Percentiles rank a stretch among this genome's conserved stretches.
phyloP scores from a whole-genome alignment of 1,284 basidiomycete genomes.

The Hypsizygus ulmarius region DNA sequence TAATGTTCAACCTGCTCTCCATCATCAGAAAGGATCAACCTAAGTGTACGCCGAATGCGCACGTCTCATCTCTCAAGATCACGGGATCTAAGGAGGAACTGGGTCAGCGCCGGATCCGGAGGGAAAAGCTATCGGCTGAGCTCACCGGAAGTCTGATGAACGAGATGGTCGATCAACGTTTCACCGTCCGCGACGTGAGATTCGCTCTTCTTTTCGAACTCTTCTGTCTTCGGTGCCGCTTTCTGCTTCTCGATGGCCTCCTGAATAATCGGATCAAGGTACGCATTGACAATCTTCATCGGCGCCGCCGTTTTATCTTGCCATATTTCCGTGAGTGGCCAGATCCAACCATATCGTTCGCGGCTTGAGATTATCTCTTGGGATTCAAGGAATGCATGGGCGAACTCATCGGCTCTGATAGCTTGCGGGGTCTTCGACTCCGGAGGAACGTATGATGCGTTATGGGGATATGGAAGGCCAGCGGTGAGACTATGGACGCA shows the following conservation, averaged over 20 bases:
- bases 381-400: slow-evolving; percentile 33
- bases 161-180: slow-evolving; percentile 50
- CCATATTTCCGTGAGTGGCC: slow-evolving; percentile 50
- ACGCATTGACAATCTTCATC: slow-evolving; percentile 49
- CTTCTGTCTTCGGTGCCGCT: slow-evolving; percentile 6
- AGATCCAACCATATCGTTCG: slow-evolving; percentile 36
- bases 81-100: slow-evolving; percentile 31
- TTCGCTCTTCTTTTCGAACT: slow-evolving; percentile 22
- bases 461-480: slow-evolving; percentile 43
- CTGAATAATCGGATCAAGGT: slow-evolving; percentile 47
- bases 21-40: neutral
- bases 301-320: slow-evolving; percentile 41
- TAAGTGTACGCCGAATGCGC: slow-evolving; percentile 14
- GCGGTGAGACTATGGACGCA: slow-evolving; percentile 40
- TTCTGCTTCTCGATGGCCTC: slow-evolving; percentile 43
- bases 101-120: neutral
- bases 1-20: slow-evolving; percentile 39
- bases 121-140: neutral
- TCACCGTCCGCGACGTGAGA: slow-evolving; percentile 34
- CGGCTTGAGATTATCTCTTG: slow-evolving; percentile 41
- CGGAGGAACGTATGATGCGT: slow-evolving; percentile 21
- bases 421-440: slow-evolving; percentile 12
- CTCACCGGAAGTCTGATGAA: slow-evolving; percentile 48
- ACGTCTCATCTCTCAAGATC: slow-evolving; percentile 34
- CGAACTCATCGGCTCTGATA: slow-evolving; percentile 30